These are phyloP conservation scores for Crotalaria pallida DNA, from an alignment of 306 rosid species.

Conservation along the genomic window DNA sequence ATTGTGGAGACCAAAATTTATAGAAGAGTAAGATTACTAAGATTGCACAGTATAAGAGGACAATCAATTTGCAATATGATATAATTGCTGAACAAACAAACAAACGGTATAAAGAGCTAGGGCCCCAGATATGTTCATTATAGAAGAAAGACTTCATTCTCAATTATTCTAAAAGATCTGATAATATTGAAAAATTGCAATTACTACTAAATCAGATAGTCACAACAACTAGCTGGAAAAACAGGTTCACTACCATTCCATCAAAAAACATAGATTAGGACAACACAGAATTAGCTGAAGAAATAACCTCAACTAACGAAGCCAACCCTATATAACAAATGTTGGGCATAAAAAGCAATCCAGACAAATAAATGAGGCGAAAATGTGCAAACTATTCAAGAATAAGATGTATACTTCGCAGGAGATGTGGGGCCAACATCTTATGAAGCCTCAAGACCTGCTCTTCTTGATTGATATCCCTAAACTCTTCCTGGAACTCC, in stretches of 20 bases:
- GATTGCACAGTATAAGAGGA: constrained; percentile 9
- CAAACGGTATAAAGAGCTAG: background rate
- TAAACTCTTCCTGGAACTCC: constrained; percentile 81
- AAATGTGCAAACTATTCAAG: constrained; percentile 13
- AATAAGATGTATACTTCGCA: constrained; percentile 65
- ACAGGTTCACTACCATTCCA: background rate
- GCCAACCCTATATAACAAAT: background rate
- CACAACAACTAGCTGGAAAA: background rate
- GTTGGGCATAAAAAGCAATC: background rate
- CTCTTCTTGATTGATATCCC: constrained; percentile 80
- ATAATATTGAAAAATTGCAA: background rate
- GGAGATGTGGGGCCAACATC: constrained; percentile 97
- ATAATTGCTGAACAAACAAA: background rate
- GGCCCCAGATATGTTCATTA: background rate
- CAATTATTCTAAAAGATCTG: background rate
- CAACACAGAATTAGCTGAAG: constrained; percentile 5
- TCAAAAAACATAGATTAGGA: background rate
- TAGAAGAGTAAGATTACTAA: background rate
- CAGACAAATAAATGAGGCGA: constrained; percentile 9
- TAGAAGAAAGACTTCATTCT: background rate
- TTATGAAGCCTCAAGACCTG: constrained; percentile 92
- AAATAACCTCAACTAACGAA: constrained; percentile 5
- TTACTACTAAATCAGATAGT: background rate
- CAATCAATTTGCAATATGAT: background rate
- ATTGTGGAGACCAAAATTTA: background rate